Evolutionary conservation across 2,329 filamentous ascomycete species (phyloP).

Genomic region (Sporothrix luriei): DNA sequence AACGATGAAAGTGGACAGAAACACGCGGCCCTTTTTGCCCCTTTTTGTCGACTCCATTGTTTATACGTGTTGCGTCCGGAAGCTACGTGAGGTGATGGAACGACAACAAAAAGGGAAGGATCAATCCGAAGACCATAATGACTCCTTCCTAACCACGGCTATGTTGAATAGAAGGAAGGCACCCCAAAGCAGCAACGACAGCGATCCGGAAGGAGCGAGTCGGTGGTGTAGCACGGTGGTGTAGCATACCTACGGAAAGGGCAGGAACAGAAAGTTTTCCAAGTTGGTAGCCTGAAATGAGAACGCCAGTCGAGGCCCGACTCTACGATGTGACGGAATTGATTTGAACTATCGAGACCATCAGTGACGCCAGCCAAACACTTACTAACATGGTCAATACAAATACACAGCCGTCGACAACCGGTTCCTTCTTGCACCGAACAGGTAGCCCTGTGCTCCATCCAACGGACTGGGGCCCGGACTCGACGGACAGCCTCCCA

Average conservation of each 20-base stretch:
- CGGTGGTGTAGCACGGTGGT: too few species aligned
- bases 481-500: constrained; percentile 6
- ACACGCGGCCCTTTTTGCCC: not conserved
- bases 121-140: not conserved
- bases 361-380: constrained; percentile 1
- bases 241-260: not conserved
- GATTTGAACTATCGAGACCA: too few species aligned
- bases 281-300: constrained; percentile 13
- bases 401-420: not conserved
- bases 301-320: too few species aligned
- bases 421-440: not conserved
- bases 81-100: not conserved
- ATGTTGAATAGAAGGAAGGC: too few species aligned
- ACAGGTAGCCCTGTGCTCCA: not conserved
- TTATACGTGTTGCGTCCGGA: not conserved
- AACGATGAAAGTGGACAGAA: not conserved
- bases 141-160: not conserved
- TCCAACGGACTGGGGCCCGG: not conserved
- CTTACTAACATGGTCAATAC: not conserved
- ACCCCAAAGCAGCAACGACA: too few species aligned
- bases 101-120: not conserved
- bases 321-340: too few species aligned
- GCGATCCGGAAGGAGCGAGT: not conserved
- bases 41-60: not conserved
- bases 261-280: not conserved